Conservation (phyloP, 345 rosid genomes). For the Dimocarpus longan region DNA sequence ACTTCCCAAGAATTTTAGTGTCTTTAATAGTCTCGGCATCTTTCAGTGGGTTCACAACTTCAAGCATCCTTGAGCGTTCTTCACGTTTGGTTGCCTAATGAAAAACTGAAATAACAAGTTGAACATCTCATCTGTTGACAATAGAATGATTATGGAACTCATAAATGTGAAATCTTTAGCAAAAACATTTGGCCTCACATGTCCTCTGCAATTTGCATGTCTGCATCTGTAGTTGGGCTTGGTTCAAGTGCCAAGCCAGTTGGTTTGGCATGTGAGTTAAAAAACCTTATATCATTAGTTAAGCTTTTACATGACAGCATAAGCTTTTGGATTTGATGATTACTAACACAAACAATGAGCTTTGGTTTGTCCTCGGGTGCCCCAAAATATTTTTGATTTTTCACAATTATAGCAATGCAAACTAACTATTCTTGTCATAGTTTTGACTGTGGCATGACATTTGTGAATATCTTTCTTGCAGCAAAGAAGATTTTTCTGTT, state of each 20-base stretch:
- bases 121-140: neutral
- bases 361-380: neutral
- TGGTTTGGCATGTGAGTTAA: no score
- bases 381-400: neutral
- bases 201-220: neutral
- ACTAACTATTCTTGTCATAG: neutral
- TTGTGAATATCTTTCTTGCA: conserved; percentile 29
- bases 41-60: neutral
- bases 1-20: neutral
- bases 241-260: no score
- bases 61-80: no score
- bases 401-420: neutral
- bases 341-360: neutral
- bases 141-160: neutral
- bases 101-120: no score
- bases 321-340: no score
- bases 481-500: conserved; percentile 63
- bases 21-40: neutral
- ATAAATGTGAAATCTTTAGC: neutral
- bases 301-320: no score
- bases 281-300: no score
- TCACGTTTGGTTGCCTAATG: neutral
- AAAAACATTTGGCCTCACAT: neutral
- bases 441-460: conserved; percentile 1
- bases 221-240: neutral